Percentiles rank a stretch among this genome's conserved stretches.
Evolutionary conservation across 2,329 filamentous ascomycete species (phyloP).

Genomic region (Orbilia brochopaga): DNA sequence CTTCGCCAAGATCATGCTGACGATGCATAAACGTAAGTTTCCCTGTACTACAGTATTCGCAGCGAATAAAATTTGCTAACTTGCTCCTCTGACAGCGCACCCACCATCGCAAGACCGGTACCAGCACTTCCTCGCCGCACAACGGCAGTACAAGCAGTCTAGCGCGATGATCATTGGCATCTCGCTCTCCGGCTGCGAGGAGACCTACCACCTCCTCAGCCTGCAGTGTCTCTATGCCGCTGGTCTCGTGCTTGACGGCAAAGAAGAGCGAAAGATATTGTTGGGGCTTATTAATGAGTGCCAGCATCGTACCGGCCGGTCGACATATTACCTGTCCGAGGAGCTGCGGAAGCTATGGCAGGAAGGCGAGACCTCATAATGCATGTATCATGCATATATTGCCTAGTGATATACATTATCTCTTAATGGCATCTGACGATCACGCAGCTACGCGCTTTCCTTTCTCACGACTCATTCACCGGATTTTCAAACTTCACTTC

Average conservation of each 20-base stretch:
- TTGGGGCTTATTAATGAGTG: slow-evolving; percentile 35
- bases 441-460: too few relatives aligned
- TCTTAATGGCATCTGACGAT: slow-evolving; percentile 23
- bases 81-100: slow-evolving; percentile 19
- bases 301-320: slow-evolving; percentile 40
- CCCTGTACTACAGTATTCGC: neutral
- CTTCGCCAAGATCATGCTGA: slow-evolving; percentile 48
- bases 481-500: neutral
- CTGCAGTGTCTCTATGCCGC: slow-evolving; percentile 47
- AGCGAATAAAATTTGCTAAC: slow-evolving; percentile 4
- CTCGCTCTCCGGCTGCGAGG: slow-evolving; percentile 40
- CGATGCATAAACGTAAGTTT: slow-evolving; percentile 49
- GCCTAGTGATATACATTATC: too few relatives aligned
- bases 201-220: slow-evolving; percentile 44
- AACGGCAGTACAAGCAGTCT: slow-evolving; percentile 37
- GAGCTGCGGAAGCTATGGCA: slow-evolving; percentile 49
- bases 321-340: slow-evolving; percentile 43
- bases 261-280: slow-evolving; percentile 45
- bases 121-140: slow-evolving; percentile 46
- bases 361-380: slow-evolving; percentile 31
- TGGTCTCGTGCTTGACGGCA: slow-evolving; percentile 44
- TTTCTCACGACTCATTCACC: slow-evolving; percentile 3
- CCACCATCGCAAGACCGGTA: slow-evolving; percentile 46
- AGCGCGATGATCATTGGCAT: slow-evolving; percentile 49
- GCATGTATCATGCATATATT: neutral